Base-by-base conservation (phyloP, 768 basidiomycete genomes). In the Trametes cubensis region DNA sequence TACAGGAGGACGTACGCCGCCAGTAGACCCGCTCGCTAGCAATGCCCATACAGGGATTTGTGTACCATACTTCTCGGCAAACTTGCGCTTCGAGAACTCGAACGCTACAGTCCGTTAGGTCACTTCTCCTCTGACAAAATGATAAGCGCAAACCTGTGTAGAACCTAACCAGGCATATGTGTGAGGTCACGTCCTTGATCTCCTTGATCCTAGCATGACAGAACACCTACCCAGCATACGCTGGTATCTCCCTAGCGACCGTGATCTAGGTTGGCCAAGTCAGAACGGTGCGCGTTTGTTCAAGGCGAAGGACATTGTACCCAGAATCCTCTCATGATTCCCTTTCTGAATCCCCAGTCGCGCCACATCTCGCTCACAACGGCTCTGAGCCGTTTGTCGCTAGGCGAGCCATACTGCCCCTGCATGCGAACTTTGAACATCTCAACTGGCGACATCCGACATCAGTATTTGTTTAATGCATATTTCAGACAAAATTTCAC, bases 401-500 rank as follows among this genome's bases (percentile, higher is more conserved):
- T 81, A 14, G 85, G 80, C 4, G 80, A 81, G 13, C 95, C 96
- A 67, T 97, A 96, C 72, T 98, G 92, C 7, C 90, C 95, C 75
- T 97, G 95, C 96, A 97, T 97, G 18, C 92, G 84, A 28, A 98
- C 93, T 76, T 99, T 98, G 80, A 98, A 98, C 91, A 98, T 93
- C 76, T 99, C 97, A 53, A 94, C 92, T 93, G 20, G 10, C 10
- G 34, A 34, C 34, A 34, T 34, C 34, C n/a, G 10, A 34, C 10
- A 10, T 34, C 34, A 34, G 34, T 10, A 10, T 34, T 34, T 11
- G 34, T 11, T 34, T 10, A 6, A 10, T 34, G 11, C 34, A 34
- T 34, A 34, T 10, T 10, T 2, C 34, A 34, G 4, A n/a, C n/a
- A n/a, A n/a, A n/a, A 8, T 30, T 30, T 30, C 28, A 30, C 4